Evolutionary conservation across 2,329 filamentous ascomycete species (phyloP).

Genomic region (Neonectria neomacrospora): DNA sequence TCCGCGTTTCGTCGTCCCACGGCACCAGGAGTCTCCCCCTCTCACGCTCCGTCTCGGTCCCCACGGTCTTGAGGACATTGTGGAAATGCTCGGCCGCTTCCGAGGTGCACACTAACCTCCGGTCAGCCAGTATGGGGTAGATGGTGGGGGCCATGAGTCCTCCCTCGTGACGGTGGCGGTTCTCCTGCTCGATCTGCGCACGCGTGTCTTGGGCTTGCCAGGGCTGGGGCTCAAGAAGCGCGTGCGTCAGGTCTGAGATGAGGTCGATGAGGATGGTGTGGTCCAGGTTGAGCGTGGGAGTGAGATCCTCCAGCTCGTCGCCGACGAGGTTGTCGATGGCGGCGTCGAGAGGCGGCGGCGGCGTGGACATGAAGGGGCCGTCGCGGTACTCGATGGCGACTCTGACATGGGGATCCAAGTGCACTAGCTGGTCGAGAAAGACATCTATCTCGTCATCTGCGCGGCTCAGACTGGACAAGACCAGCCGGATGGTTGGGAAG

Average conservation of each 20-base stretch:
- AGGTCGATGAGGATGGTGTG: conserved; percentile 56
- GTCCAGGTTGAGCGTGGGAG: conserved; percentile 53
- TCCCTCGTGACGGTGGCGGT: conserved; percentile 33
- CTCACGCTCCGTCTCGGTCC: conserved; percentile 51
- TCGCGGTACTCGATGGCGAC: conserved; percentile 48
- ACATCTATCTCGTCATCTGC: conserved; percentile 45
- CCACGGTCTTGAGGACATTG: conserved; percentile 50
- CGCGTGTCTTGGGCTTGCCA: conserved; percentile 50
- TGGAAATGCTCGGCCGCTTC: conserved; percentile 55
- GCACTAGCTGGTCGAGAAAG: conserved; percentile 47
- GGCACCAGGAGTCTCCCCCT: conserved; percentile 51
- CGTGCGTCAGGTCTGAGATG: conserved; percentile 54
- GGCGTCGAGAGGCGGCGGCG: conserved; percentile 39
- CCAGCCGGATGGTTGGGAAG: conserved; percentile 50
- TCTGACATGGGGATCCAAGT: conserved; percentile 47
- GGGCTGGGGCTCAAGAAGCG: conserved; percentile 46
- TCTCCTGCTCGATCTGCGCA: conserved; percentile 51
- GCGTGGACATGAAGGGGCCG: conserved; percentile 40
- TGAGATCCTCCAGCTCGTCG: conserved; percentile 48
- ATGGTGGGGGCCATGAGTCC: conserved; percentile 50
- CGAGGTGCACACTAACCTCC: conserved; percentile 51
- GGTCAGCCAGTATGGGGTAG: conserved; percentile 49
- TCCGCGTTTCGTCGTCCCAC: conserved; percentile 34
- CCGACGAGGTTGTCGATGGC: conserved; percentile 48
- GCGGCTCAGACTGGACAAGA: conserved; percentile 49